phyloP scores from a whole-genome alignment of 73 alveolate species.

The Tetrahymena borealis region DNA sequence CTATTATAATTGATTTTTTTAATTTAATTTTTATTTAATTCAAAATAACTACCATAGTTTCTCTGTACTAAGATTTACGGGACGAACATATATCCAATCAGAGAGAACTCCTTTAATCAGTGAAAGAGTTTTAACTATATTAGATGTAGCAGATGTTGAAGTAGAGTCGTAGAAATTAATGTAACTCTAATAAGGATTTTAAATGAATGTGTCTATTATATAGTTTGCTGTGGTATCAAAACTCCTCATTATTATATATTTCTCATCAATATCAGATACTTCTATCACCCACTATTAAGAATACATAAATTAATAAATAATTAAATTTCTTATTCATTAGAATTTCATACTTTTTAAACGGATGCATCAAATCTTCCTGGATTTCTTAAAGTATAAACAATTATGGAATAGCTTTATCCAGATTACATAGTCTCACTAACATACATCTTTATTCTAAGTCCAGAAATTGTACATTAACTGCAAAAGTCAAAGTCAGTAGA shows the following conservation, averaged over 20 bases:
- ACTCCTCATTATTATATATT: background rate
- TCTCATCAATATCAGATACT: background rate
- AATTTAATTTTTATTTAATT: background rate
- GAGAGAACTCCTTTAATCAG: background rate
- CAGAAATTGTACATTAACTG: background rate
- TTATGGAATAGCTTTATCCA: background rate
- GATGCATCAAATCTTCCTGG: background rate
- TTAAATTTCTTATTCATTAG: background rate
- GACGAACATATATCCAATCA: background rate
- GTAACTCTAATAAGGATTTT: background rate
- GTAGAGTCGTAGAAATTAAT: background rate
- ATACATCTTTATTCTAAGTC: background rate
- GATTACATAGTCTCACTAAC: background rate
- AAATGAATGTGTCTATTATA: background rate
- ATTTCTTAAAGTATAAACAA: background rate
- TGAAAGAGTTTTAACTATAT: background rate
- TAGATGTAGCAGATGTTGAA: background rate
- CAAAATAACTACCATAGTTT: background rate
- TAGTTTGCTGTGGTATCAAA: background rate
- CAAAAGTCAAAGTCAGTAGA: background rate
- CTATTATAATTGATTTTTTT: background rate
- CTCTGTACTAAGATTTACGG: background rate
- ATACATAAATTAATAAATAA: background rate
- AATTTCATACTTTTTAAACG: background rate
- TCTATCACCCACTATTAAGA: background rate